Evolutionary conservation across 2,329 filamentous ascomycete species (phyloP).

Genomic region (Pseudogymnoascus verrucosus): DNA sequence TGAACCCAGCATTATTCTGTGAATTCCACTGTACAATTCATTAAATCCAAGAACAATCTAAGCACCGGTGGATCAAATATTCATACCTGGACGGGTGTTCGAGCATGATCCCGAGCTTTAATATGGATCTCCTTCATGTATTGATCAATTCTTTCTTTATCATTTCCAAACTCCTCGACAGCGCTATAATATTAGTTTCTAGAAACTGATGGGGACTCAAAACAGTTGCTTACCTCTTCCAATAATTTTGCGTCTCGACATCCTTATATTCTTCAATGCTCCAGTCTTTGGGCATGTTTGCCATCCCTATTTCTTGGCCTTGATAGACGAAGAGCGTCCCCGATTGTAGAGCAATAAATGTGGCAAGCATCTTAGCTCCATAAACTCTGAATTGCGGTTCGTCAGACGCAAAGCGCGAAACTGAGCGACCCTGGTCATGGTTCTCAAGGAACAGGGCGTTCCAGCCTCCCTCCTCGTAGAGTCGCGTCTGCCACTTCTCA

Average conservation of each 20-base stretch:
- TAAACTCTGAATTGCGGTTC: constrained; percentile 33
- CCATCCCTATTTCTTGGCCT: constrained; percentile 53
- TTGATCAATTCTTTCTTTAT: constrained; percentile 32
- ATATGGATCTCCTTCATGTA: constrained; percentile 44
- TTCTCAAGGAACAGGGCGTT: constrained; percentile 51
- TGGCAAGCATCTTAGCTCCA: constrained; percentile 47
- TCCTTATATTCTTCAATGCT: constrained; percentile 61
- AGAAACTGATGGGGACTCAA: constrained; percentile 18
- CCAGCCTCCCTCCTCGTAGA: constrained; percentile 46
- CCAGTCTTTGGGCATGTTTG: constrained; percentile 50
- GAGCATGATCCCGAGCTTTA: constrained; percentile 60
- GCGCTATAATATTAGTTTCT: constrained; percentile 22
- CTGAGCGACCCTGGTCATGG: constrained; percentile 45
- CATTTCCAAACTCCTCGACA: constrained; percentile 26
- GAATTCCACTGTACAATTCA: constrained; percentile 49
- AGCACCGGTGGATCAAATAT: constrained; percentile 9
- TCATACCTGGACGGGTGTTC: constrained; percentile 48
- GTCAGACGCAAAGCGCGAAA: constrained; percentile 41
- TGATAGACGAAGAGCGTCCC: constrained; percentile 54
- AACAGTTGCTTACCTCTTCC: constrained; percentile 27
- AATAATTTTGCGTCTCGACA: constrained; percentile 48
- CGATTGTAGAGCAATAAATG: constrained; percentile 40
- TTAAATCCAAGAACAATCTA: background rate
- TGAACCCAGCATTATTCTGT: constrained; percentile 57
- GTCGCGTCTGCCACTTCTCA: constrained; percentile 42